Evolutionary conservation across 148 eudicot genomes (phyloP).

Genomic region (Silene latifolia): DNA sequence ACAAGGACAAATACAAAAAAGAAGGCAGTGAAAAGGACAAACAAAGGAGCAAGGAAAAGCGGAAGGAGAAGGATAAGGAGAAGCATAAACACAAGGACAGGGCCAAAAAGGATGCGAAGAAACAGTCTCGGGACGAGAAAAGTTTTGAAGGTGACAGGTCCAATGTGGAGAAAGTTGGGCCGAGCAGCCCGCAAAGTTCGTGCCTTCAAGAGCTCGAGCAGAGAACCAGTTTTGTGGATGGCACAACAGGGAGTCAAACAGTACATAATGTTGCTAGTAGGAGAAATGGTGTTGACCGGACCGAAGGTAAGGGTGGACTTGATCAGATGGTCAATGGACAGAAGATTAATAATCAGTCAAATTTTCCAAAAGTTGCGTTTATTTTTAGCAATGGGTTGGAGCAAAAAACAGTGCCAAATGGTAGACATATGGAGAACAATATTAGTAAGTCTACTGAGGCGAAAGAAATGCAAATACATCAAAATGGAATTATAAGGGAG

Average conservation of each 20-base stretch:
- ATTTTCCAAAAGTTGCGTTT: constrained; percentile 24
- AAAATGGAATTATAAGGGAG: constrained; percentile 9
- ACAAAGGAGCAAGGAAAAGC: constrained; percentile 27
- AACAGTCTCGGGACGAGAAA: constrained; percentile 25
- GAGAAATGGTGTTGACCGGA: constrained; percentile 5
- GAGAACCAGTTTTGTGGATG: constrained; percentile 36
- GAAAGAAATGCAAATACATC: constrained; percentile 4
- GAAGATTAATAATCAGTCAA: constrained; percentile 18
- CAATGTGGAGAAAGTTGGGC: constrained; percentile 33
- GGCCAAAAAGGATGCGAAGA: constrained; percentile 32
- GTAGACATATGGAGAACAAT: constrained; percentile 20
- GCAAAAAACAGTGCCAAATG: constrained; percentile 25
- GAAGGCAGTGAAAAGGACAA: constrained; percentile 32
- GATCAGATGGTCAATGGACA: constrained; percentile 14
- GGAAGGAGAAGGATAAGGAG: constrained; percentile 39
- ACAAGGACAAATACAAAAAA: constrained; percentile 24
- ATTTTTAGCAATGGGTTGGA: constrained; percentile 21
- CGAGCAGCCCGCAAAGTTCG: constrained; percentile 29
- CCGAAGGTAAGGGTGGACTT: constrained; percentile 12
- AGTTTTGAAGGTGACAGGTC: constrained; percentile 15
- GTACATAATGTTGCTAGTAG: constrained; percentile 13
- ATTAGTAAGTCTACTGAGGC: constrained; percentile 20
- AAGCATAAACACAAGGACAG: constrained; percentile 39
- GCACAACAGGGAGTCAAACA: constrained; percentile 30
- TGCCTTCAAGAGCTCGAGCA: constrained; percentile 33